Evolutionary conservation across 1,284 basidiomycete species (phyloP).

Genomic region (Cutaneotrichosporon sp.): DNA sequence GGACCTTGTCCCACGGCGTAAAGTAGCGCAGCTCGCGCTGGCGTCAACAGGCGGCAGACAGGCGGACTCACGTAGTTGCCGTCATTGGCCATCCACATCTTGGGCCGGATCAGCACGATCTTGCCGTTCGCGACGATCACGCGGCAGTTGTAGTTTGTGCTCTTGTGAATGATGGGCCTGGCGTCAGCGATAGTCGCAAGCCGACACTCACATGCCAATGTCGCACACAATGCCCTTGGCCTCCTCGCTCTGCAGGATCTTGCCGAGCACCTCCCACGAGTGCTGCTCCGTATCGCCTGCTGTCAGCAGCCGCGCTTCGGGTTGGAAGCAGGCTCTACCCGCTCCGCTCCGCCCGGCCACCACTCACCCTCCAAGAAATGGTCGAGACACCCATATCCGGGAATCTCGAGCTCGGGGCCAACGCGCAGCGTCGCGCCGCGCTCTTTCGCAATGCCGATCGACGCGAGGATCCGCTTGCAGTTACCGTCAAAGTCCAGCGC

Average conservation of each 20-base stretch:
- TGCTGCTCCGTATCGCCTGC: conserved; percentile 89
- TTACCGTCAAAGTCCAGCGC: conserved; percentile 93
- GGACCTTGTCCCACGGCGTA: conserved; percentile 87
- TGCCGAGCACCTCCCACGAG: conserved; percentile 89
- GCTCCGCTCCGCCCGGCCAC: no score
- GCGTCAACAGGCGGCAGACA: neutral
- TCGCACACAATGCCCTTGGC: conserved; percentile 80
- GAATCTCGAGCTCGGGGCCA: conserved; percentile 98
- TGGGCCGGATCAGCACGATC: conserved; percentile 90
- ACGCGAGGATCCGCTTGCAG: conserved; percentile 80
- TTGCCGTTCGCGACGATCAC: conserved; percentile 78
- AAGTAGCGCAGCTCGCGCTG: conserved; percentile 88
- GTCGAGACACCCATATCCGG: conserved; percentile 91
- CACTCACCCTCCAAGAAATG: conserved; percentile 58
- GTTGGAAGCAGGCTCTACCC: no score
- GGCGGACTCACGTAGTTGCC: conserved; percentile 68
- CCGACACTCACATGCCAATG: conserved; percentile 75
- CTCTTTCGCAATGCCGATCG: conserved; percentile 80
- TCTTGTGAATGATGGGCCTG: conserved; percentile 94
- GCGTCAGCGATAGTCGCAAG: neutral
- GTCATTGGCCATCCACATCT: conserved; percentile 99
- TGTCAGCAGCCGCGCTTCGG: neutral
- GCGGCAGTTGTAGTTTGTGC: conserved; percentile 94
- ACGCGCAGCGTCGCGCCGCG: conserved; percentile 87
- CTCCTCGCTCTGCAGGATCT: conserved; percentile 73